A percentile compares a stretch with the other conserved stretches of the same genome.
phyloP scores from a whole-genome alignment of 495 filamentous ascomycete species.

The Aspergillus conjunctus region DNA sequence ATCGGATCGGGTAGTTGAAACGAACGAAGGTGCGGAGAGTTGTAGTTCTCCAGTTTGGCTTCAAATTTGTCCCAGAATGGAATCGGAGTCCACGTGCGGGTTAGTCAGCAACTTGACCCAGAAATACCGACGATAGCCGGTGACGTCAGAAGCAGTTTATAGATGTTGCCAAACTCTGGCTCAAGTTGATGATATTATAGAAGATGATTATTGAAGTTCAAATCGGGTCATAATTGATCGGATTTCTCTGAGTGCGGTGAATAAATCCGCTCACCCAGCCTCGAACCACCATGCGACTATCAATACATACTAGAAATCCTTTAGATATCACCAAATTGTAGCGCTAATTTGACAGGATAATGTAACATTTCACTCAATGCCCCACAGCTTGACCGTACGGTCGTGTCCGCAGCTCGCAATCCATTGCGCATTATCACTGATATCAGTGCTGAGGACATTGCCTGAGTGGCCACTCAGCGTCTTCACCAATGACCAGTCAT shows the following conservation, averaged over 20 bases:
- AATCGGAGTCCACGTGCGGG: constrained; percentile 2
- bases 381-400: constrained; percentile 95
- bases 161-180: no score
- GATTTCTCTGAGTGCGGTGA: no score
- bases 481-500: constrained; percentile 92
- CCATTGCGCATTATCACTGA: constrained; percentile 82
- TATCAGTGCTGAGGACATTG: constrained; percentile 86
- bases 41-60: neutral
- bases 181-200: no score
- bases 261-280: no score
- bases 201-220: no score
- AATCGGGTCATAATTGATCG: no score
- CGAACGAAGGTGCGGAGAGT: neutral
- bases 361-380: constrained; percentile 64
- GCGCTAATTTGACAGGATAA: neutral
- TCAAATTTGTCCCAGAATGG: constrained; percentile 5
- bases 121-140: neutral
- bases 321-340: neutral
- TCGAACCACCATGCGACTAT: no score
- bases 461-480: constrained; percentile 86
- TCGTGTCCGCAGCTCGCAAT: constrained; percentile 93
- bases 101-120: constrained; percentile 10
- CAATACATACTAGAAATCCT: no score
- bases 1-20: neutral
- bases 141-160: neutral